Evolutionary conservation across 805 yeast species (phyloP).

Genomic region (Barnettozyma sp.): DNA sequence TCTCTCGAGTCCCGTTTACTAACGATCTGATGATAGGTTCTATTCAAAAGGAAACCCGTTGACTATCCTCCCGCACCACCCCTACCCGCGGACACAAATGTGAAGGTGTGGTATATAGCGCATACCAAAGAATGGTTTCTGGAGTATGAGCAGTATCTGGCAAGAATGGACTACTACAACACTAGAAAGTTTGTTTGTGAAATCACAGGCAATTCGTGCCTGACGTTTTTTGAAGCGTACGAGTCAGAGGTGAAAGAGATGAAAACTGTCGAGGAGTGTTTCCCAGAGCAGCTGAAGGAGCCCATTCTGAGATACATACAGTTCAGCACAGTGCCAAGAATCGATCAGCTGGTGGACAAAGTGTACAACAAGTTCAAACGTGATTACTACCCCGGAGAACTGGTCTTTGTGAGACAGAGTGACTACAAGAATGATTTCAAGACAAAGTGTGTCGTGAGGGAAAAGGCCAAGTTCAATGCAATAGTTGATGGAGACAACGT

Average conservation of each 20-base stretch:
- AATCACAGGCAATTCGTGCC: constrained; percentile 86
- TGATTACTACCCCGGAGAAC: constrained; percentile 90
- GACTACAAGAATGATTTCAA: constrained; percentile 25
- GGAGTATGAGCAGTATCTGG: constrained; percentile 68
- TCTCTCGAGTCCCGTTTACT: constrained; percentile 8
- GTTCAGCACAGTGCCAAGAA: constrained; percentile 70
- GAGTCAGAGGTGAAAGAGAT: constrained; percentile 64
- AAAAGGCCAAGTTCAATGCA: constrained; percentile 73
- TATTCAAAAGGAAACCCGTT: constrained; percentile 69
- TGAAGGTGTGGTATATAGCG: constrained; percentile 74
- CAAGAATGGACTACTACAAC: constrained; percentile 64
- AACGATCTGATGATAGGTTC: constrained; percentile 44
- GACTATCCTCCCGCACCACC: constrained; percentile 49
- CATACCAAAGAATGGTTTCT: constrained; percentile 87
- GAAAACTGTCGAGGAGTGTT: constrained; percentile 62
- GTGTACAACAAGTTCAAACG: constrained; percentile 70
- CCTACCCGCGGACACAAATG: constrained; percentile 46
- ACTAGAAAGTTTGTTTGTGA: constrained; percentile 87
- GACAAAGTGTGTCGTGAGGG: constrained; percentile 54
- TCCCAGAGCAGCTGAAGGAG: constrained; percentile 88
- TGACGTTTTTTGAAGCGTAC: constrained; percentile 85
- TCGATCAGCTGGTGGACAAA: constrained; percentile 83
- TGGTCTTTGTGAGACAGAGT: constrained; percentile 48
- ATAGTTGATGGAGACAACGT: constrained; percentile 31
- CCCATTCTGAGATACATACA: constrained; percentile 85